Conservation (phyloP, 2,329 filamentous ascomycete species). For the Fusarium liriodendri region DNA sequence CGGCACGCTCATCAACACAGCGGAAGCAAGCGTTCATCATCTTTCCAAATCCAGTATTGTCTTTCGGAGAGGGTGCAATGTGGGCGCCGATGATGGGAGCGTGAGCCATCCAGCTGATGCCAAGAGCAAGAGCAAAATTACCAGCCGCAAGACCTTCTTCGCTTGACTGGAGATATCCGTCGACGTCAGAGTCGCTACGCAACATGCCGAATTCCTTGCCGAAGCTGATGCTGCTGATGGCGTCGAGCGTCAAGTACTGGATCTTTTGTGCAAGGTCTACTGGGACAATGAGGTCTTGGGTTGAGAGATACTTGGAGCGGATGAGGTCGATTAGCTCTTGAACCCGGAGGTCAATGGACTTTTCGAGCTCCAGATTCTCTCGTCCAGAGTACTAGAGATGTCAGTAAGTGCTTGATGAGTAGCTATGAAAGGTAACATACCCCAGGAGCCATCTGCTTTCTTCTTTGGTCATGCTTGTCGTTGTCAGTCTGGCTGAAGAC, state of each 20-base stretch:
- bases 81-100: constrained; percentile 43
- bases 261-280: constrained; percentile 61
- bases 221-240: constrained; percentile 62
- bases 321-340: constrained; percentile 58
- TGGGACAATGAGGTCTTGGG: constrained; percentile 36
- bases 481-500: constrained; percentile 64
- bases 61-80: constrained; percentile 43
- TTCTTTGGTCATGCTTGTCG: constrained; percentile 56
- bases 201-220: constrained; percentile 63
- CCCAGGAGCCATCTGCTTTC: constrained; percentile 63
- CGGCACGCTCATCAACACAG: constrained; percentile 41
- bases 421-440: constrained; percentile 46
- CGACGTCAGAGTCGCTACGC: constrained; percentile 56
- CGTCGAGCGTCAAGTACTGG: constrained; percentile 65
- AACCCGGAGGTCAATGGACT: constrained; percentile 60
- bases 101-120: constrained; percentile 45
- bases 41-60: constrained; percentile 48
- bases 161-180: constrained; percentile 51
- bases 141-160: constrained; percentile 48
- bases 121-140: constrained; percentile 43
- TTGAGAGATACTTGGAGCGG: constrained; percentile 55
- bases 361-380: constrained; percentile 63
- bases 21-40: constrained; percentile 48
- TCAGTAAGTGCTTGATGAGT: neutral
- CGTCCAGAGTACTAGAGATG: constrained; percentile 62